Evolutionary conservation across 192 early-diverging fungal species (phyloP), one percentile per base, ranked within the genome.

Genomic region (Backusella australiensis): DNA sequence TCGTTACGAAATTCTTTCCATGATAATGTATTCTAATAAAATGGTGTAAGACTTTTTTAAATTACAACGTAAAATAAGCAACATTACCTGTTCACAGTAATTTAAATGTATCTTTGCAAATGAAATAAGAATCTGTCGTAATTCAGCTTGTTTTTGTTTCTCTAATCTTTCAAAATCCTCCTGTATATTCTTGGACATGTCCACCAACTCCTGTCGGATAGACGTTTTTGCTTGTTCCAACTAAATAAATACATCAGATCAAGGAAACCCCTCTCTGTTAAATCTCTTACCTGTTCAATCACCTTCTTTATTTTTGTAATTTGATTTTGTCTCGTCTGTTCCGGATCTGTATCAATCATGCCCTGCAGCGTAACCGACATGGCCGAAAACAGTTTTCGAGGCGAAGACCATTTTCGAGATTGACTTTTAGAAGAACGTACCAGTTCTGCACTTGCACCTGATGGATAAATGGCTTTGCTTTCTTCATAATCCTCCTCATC

Each of bases 311-410:
- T 91, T 44, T 90, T 91, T 23, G 91, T 91, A 59, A 99, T 96
- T 65, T 91, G 93, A 78, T 91, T 91, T 69, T 94, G 89, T 7
- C 96, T 89, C 52, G 94, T 93, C 23, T 90, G 87, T 56, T 95
- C 94, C 0, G 96, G 96, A 78, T 99, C 96, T 14, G 95, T 95
- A 80, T 98, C 96, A 82, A 98, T 95, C 77, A 98, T 90, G 1
- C 94, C 93, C 79, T 97, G 94, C n/a, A 99, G 75, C 39, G 91
- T 95, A 67, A 85, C 81, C 56, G 84, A 86, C 32, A 89, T 53
- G 3, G 86, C 86, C 72, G 81, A 83, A 73, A 89, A 84, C 21
- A 89, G 71, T 23, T 84, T 85, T 26, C 85, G 71, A 34, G 79
- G 71, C 8, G 83, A 80, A 34, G 83, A 87, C 68, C 84, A 83